Conservation (phyloP, 305 asterid species). For the Plantago coronopus region DNA sequence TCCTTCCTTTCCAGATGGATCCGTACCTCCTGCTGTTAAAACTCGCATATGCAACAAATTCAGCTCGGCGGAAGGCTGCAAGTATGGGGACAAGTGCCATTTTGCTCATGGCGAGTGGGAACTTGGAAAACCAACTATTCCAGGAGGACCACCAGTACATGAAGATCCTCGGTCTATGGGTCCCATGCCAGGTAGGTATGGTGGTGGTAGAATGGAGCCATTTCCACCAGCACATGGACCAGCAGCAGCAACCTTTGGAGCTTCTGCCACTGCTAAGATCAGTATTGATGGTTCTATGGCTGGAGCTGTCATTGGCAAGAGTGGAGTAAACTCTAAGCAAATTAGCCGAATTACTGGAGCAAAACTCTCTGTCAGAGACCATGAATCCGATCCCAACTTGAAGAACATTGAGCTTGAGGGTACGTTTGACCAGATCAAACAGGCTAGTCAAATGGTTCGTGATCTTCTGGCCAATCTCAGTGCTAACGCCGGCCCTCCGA, state of each 20-base stretch:
- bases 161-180: conserved; percentile 37
- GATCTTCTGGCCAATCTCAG: conserved; percentile 36
- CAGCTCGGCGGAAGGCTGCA: conserved; percentile 48
- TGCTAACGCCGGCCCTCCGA: conserved; percentile 22
- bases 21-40: conserved; percentile 34
- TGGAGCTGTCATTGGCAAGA: conserved; percentile 43
- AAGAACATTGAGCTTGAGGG: conserved; percentile 53
- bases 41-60: conserved; percentile 40
- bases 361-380: conserved; percentile 38
- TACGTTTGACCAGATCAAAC: conserved; percentile 43
- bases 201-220: conserved; percentile 29
- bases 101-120: conserved; percentile 50
- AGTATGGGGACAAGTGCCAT: conserved; percentile 43
- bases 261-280: conserved; percentile 45
- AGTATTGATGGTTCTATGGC: conserved; percentile 42
- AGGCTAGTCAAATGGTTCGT: conserved; percentile 47
- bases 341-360: conserved; percentile 45
- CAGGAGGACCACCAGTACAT: no score
- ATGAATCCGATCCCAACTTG: conserved; percentile 34
- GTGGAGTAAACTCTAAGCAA: conserved; percentile 50
- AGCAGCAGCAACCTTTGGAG: conserved; percentile 41
- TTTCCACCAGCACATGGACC: conserved; percentile 24
- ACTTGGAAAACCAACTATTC: conserved; percentile 30
- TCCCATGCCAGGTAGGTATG: conserved; percentile 29
- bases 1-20: conserved; percentile 31